These are phyloP conservation scores for Chimonanthus praecox DNA, from an alignment of 164 flowering plant species.

Conservation along the genomic window DNA sequence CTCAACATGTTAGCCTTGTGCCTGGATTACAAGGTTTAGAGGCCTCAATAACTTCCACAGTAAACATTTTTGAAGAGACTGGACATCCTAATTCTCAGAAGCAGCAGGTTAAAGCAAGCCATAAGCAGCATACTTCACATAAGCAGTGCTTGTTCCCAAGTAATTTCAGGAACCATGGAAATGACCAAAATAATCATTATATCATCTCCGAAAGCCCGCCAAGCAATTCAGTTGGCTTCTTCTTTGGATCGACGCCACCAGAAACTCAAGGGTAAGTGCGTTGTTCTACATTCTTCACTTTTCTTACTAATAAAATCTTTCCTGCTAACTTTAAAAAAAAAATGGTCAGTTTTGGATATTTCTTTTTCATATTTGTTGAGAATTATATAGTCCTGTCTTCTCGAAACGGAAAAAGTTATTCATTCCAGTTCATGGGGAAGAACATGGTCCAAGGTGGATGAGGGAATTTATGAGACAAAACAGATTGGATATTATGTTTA, in stretches of 20 bases:
- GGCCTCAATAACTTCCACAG: slow-evolving; percentile 14
- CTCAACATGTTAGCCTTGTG: slow-evolving; percentile 20
- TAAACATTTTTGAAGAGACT: slow-evolving; percentile 35
- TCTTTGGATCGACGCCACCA: slow-evolving; percentile 94
- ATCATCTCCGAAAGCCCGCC: slow-evolving; percentile 89
- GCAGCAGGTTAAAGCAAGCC: slow-evolving; percentile 50
- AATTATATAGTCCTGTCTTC: too few relatives aligned
- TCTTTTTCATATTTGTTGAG: too few relatives aligned
- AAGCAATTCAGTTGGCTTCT: slow-evolving; percentile 80
- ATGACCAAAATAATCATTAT: slow-evolving; percentile 46
- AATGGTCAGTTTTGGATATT: too few relatives aligned
- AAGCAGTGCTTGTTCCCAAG: slow-evolving; percentile 72
- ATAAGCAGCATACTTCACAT: slow-evolving; percentile 51
- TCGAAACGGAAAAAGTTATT: too few relatives aligned
- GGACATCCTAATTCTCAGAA: slow-evolving; percentile 41
- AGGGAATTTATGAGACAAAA: too few relatives aligned
- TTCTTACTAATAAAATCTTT: too few relatives aligned
- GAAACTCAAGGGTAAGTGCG: slow-evolving; percentile 69
- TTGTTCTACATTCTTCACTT: too few relatives aligned
- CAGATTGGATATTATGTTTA: too few relatives aligned
- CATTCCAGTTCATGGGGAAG: too few relatives aligned
- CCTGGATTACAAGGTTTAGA: not conserved
- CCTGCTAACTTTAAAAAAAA: too few relatives aligned
- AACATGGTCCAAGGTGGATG: too few relatives aligned
- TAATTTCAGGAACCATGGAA: slow-evolving; percentile 55